These are phyloP conservation scores for Pneumocystis jirovecii DNA, from an alignment of 1,139 yeast species.

Conservation along the genomic window DNA sequence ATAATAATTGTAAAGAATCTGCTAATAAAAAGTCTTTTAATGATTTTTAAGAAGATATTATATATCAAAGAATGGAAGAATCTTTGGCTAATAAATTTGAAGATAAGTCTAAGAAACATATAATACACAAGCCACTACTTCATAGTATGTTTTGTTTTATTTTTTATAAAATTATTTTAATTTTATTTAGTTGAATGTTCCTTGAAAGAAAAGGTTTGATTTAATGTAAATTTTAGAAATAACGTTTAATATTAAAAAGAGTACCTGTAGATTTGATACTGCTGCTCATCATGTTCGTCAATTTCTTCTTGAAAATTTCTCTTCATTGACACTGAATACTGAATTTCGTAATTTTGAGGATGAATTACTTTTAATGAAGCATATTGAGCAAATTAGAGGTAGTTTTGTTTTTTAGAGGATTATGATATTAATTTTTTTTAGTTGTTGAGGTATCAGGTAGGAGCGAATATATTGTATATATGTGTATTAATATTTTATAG, in stretches of 20 bases:
- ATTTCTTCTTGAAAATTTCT: constrained; percentile 13
- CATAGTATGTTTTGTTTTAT: background rate
- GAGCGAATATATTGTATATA: background rate
- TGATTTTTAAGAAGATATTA: background rate
- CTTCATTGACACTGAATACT: constrained; percentile 11
- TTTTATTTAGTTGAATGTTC: background rate
- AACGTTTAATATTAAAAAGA: background rate
- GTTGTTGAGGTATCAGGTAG: constrained; percentile 14
- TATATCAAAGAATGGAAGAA: background rate
- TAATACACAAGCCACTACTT: background rate
- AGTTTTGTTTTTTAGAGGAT: background rate
- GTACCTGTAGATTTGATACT: constrained; percentile 4
- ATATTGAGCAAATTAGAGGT: constrained; percentile 8
- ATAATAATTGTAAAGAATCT: background rate
- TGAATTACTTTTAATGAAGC: constrained; percentile 3
- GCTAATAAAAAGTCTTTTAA: background rate
- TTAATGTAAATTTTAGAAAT: background rate
- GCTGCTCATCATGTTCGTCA: constrained; percentile 9
- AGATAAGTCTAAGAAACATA: background rate
- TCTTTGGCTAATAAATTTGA: background rate
- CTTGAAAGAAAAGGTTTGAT: background rate
- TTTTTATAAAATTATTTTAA: background rate
- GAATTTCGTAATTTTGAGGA: constrained; percentile 9
- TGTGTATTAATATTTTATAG: constrained; percentile 1
- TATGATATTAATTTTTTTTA: background rate